Evolutionary conservation across 805 yeast species (phyloP), one percentile per base, ranked within the genome.

Genomic region (Lachancea cidri): DNA sequence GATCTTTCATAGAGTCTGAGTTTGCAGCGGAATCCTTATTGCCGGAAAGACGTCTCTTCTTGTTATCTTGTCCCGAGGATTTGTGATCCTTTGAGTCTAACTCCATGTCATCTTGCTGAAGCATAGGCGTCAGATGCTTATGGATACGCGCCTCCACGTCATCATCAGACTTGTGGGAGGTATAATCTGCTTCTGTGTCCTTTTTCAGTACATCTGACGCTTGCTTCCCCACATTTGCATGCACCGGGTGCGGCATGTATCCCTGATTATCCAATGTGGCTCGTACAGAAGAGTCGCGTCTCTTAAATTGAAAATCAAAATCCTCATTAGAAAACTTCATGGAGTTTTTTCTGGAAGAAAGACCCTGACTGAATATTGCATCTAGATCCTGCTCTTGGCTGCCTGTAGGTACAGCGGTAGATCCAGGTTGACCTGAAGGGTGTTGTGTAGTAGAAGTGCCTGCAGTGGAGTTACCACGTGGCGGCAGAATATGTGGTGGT

Each of bases 271-370:
- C 57, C 7, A 55, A 36, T 2, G 59, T 46, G 4, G 48, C 57
- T 40, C 62, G 48, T 4, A 59, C 49, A 7, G 57, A 57, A 3
- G 62, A 57, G 35, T 58, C 57, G n/a, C 62, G 54, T 45, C 65
- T 51, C 38, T 54, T 59, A 36, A 56, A 53, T 30, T 52, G 56
- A 29, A 60, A 56, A 40, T 61, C 66, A 34, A 56, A 53, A 42
- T 61, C 65, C 8, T 60, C 60, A 15, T 52, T 51, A 19, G 50
- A 45, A 30, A 58, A 54, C 40, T 55, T 57, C n/a, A 59, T 39
- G 3, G 65, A 59, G 33, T 59, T 54, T 24, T 59, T 55, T 36
- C 65, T 55, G 14, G 64, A 53, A 24, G 38, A 32, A 14, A 42
- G 38, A 4, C 44, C 41, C 20, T 41, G 44, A 29, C 33, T 37